Base-by-base conservation (phyloP, 495 filamentous ascomycete genomes). In the Articulospora tetracladia region DNA sequence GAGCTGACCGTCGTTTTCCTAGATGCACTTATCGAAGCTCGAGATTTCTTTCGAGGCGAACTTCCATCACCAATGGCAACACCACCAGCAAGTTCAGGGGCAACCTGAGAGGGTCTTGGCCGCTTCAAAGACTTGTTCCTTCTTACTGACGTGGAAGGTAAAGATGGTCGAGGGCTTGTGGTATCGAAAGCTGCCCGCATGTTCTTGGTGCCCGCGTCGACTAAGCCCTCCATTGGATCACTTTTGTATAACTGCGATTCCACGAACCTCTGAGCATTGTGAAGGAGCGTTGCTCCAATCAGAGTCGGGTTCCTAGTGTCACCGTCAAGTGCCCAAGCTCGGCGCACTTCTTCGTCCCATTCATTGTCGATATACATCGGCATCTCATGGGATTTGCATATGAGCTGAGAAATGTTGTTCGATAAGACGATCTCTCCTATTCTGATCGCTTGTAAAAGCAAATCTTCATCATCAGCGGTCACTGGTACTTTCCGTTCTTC, bases 301-400 rank as follows among this genome's bases (percentile, higher is more conserved):
- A 71, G 53, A 22, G 56, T 66, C 13, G 69, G 69, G 24, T 61
- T 64, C 62, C 11, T 22, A 10, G 68, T 57, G 12, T 62, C 57
- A 1, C 70, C 64, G 28, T 85, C 80, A 3, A 97, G 77, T 1
- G 87, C 81, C 87, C 90, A 95, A 17, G 76, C 74, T 26, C 72
- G 64, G 7, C 82, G 79, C 39, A 71, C 76, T 55, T 77, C 74
- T 39, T 69, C 69, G 56, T 73, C 88, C 76, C 81, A 93, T 73
- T 61, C 71, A 52, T 72, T 83, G 65, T 83, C 66, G 12, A 94
- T 67, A 55, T 86, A 89, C 24, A 94, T 69, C 0, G 93, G 93
- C 53, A 97, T 77, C 65, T 96, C 90, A 58, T 90, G 89, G 32
- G 85, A 83, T 15, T 76, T 68, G 49, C 86, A 85, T 58, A 90